These are phyloP conservation scores for Medicago ruthenica DNA, from an alignment of 306 rosid genomes.

Conservation along the genomic window DNA sequence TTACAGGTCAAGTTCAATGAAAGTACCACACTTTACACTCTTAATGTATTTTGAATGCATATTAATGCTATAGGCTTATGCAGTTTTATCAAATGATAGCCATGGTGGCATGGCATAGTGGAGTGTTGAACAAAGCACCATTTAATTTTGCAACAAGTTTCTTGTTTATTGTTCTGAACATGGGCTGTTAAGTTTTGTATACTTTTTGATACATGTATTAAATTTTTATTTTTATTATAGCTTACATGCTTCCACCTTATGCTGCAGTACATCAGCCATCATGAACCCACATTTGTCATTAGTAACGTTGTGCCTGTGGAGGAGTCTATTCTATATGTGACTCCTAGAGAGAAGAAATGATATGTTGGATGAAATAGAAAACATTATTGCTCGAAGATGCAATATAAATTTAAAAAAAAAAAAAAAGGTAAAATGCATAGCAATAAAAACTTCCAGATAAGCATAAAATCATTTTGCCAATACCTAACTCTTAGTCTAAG, in stretches of 20 bases:
- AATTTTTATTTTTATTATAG: background rate
- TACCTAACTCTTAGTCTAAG: background rate
- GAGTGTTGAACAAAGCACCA: background rate
- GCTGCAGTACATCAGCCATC: background rate
- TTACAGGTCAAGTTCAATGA: background rate
- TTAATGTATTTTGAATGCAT: background rate
- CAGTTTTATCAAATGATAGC: background rate
- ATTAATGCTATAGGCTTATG: background rate
- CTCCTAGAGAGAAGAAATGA: background rate
- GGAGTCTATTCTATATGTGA: conserved; percentile 4
- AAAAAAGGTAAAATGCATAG: background rate
- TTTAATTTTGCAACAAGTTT: background rate
- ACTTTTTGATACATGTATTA: background rate
- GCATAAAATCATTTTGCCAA: conserved; percentile 12
- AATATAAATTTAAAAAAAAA: background rate
- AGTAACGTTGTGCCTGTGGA: background rate
- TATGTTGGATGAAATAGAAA: background rate
- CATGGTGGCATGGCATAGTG: background rate
- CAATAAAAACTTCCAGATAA: background rate
- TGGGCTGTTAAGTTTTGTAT: background rate
- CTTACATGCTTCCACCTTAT: background rate
- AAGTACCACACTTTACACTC: background rate
- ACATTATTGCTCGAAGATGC: background rate
- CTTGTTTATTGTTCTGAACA: conserved; percentile 2
- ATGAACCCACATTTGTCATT: background rate